A percentile compares a stretch with the other conserved stretches of the same genome.
Evolutionary conservation across 164 flowering plant species (phyloP).

Genomic region (Sextonia rubra): DNA sequence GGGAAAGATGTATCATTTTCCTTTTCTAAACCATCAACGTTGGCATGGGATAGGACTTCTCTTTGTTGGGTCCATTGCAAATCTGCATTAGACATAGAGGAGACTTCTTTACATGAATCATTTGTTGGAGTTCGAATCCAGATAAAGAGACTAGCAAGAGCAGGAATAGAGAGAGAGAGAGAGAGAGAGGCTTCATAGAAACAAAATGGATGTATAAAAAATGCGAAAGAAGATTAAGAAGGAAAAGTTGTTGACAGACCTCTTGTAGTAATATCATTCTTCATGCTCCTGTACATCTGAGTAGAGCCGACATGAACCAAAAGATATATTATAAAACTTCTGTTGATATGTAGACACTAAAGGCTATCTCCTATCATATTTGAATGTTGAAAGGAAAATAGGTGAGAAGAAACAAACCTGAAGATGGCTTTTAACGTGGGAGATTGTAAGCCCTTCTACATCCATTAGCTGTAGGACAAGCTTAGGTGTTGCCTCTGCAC

Average conservation of each 20-base stretch:
- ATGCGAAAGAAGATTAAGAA: not conserved
- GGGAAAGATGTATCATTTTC: conserved; percentile 24
- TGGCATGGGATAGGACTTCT: conserved; percentile 24
- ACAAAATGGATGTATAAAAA: no score
- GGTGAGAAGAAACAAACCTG: conserved; percentile 40
- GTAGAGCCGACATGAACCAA: not conserved
- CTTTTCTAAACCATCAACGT: conserved; percentile 36
- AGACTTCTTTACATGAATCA: not conserved
- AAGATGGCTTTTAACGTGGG: conserved; percentile 93
- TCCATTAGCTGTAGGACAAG: conserved; percentile 83
- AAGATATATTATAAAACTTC: not conserved
- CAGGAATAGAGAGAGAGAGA: conserved; percentile 22
- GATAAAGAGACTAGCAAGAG: conserved; percentile 1
- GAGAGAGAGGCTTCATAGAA: not conserved
- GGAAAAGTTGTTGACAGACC: conserved; percentile 24
- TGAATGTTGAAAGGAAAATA: not conserved
- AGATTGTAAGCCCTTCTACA: conserved; percentile 78
- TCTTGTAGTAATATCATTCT: conserved; percentile 40
- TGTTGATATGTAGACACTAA: not conserved
- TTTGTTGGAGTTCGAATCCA: no score
- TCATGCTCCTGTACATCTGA: conserved; percentile 86
- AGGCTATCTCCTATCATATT: not conserved
- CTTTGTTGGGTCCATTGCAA: conserved; percentile 26
- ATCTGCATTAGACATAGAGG: conserved; percentile 19
- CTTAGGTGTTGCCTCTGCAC: conserved; percentile 85